Evolutionary conservation across 257 asterid genomes (phyloP), one percentile per base, ranked within the genome.

Genomic region (Solanum acaule): DNA sequence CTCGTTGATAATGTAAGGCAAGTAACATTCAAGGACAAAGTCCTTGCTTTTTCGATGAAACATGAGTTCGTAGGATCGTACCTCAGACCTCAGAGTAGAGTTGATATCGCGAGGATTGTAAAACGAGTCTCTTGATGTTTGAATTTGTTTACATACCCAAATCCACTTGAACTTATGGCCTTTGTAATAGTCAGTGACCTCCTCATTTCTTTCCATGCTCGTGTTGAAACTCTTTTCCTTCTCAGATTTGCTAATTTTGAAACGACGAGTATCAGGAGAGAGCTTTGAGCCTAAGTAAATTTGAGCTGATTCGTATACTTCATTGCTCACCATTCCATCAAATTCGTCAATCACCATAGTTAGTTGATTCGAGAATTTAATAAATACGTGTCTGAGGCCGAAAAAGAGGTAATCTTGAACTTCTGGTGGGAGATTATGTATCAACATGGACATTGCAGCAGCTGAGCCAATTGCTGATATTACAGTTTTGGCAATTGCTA

Each of bases 51-150:
- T 92, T 46, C 71, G 82, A 49, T 93, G 93, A 91, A 94, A 95
- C 3, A 93, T 91, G 84, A 95, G 95, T 83, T 95, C 93, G 38
- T 90, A 95, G 6, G 93, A 93, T 77, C 94, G 86, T 1, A 89
- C 90, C 86, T 94, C 98, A 6, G 93, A 86, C 86, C 83, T 90
- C 11, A 88, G 0, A 0, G 91, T 90, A 1, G 94, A 87, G 49
- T 90, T 92, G 88, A 89, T 87, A 78, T 91, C 93, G 1, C 93
- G 76, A 0, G 90, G 93, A 22, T 93, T 89, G 90, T 90, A 88
- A 44, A 91, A 89, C 6, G 9, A 79, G 2, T 61, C 14, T 10
- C 46, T 86, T 5, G 90, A 6, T 75, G 91, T 90, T 1, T 27
- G 76, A 31, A 37, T 52, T 10, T 84, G 31, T 23, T 16, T 84